A percentile compares a stretch with the other conserved stretches of the same genome.
phyloP scores from a whole-genome alignment of 2,329 filamentous ascomycete genomes.

The Tolypocladium cylindrosporum region DNA sequence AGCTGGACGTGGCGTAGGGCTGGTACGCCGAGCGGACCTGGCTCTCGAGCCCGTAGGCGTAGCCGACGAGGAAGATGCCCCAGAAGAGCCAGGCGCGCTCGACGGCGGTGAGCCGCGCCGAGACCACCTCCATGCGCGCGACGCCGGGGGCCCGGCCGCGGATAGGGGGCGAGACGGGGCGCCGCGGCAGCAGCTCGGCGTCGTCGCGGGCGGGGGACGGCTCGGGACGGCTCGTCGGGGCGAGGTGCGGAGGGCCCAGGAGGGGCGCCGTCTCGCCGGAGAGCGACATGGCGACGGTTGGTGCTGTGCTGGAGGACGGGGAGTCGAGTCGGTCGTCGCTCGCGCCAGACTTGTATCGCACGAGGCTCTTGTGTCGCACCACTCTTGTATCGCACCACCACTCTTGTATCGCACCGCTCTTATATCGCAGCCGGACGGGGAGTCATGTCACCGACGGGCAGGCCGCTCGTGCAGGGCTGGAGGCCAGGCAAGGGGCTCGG shows the following conservation, averaged over 20 bases:
- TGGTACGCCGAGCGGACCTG: conserved; percentile 42
- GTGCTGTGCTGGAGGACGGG: neutral
- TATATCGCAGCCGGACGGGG: neutral
- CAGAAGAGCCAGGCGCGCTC: conserved; percentile 43
- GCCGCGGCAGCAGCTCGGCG: neutral
- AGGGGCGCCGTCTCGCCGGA: neutral
- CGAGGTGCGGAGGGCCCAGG: neutral
- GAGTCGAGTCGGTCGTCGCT: neutral
- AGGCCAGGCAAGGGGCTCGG: neutral
- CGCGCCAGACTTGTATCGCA: neutral
- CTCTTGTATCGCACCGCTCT: neutral
- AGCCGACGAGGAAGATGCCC: conserved; percentile 49
- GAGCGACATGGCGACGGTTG: neutral
- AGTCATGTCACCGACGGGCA: neutral
- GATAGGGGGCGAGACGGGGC: neutral
- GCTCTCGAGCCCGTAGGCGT: conserved; percentile 48
- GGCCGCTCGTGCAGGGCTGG: neutral
- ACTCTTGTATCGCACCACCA: no score
- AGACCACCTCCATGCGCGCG: conserved; percentile 39
- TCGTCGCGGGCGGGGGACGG: neutral
- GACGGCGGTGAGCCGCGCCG: conserved; percentile 30
- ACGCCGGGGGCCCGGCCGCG: conserved; percentile 29
- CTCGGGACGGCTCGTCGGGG: neutral
- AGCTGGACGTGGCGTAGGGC: conserved; percentile 43
- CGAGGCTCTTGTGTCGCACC: neutral